A percentile compares a stretch with the other conserved stretches of the same genome.
phyloP scores from a whole-genome alignment of 139 green algal genomes.

The Tetraselmis chui region DNA sequence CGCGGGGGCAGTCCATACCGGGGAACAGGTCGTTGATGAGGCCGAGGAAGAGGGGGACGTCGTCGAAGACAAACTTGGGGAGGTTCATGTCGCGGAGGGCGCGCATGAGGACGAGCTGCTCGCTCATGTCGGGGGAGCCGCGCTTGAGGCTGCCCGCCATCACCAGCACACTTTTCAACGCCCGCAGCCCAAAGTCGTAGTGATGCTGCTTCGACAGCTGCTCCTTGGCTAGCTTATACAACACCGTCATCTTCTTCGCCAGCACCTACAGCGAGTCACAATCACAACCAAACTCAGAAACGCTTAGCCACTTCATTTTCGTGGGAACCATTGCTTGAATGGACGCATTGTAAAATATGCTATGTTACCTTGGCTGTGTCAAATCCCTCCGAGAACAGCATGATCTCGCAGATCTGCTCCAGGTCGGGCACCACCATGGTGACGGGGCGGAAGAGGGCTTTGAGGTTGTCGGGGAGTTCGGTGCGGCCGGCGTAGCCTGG shows the following conservation, averaged over 20 bases:
- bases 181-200: slow-evolving; percentile 81
- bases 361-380: slow-evolving; percentile 50
- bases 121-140: slow-evolving; percentile 57
- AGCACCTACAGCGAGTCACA: slow-evolving; percentile 49
- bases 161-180: slow-evolving; percentile 74
- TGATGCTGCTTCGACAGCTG: slow-evolving; percentile 82
- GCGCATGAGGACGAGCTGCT: slow-evolving; percentile 77
- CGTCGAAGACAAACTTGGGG: slow-evolving; percentile 83
- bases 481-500: slow-evolving; percentile 73
- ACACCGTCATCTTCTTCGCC: slow-evolving; percentile 84
- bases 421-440: slow-evolving; percentile 76
- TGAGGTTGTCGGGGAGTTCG: slow-evolving; percentile 67
- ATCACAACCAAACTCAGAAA: neutral
- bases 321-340: neutral
- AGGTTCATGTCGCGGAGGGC: slow-evolving; percentile 86
- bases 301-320: neutral
- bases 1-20: slow-evolving; percentile 39
- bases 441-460: slow-evolving; percentile 72
- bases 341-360: no score
- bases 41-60: slow-evolving; percentile 79
- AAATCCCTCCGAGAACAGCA: slow-evolving; percentile 81
- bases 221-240: slow-evolving; percentile 76
- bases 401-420: slow-evolving; percentile 83
- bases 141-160: slow-evolving; percentile 81
- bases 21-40: slow-evolving; percentile 73